phyloP scores from a whole-genome alignment of 345 rosid species.

The Zanthoxylum bungeanum region DNA sequence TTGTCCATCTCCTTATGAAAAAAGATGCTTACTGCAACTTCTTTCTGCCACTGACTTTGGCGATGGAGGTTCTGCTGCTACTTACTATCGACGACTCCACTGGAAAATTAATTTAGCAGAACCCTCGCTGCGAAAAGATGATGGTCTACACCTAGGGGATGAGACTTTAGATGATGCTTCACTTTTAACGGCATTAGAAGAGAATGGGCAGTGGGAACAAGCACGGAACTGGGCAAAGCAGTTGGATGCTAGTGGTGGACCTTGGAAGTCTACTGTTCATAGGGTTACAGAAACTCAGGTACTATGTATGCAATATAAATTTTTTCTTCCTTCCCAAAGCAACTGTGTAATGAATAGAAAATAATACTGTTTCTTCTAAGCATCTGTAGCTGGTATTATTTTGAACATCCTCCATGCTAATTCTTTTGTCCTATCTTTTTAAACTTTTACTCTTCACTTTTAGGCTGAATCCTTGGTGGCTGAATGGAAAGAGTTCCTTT shows the following conservation, averaged over 20 bases:
- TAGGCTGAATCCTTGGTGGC: slow-evolving; percentile 99
- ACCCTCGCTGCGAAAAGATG: slow-evolving; percentile 72
- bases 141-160: slow-evolving; percentile 65
- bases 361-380: too few species aligned
- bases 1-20: slow-evolving; percentile 97
- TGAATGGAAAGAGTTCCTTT: slow-evolving; percentile 99
- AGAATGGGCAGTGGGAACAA: slow-evolving; percentile 91
- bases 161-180: slow-evolving; percentile 89
- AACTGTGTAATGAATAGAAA: too few species aligned
- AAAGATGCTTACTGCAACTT: slow-evolving; percentile 84
- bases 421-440: slow-evolving; percentile 2
- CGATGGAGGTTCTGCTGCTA: slow-evolving; percentile 83
- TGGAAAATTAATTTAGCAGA: slow-evolving; percentile 98
- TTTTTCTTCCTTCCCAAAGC: not conserved
- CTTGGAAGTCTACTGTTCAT: slow-evolving; percentile 84
- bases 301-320: slow-evolving; percentile 5
- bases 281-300: slow-evolving; percentile 98
- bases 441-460: slow-evolving; percentile 8
- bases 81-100: slow-evolving; percentile 65
- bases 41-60: slow-evolving; percentile 95
- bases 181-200: slow-evolving; percentile 76
- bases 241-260: slow-evolving; percentile 80
- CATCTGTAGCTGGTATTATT: not conserved
- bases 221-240: slow-evolving; percentile 99
- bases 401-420: slow-evolving; percentile 3